These are phyloP conservation scores for Colletotrichum orchidophilum DNA, from an alignment of 2,329 filamentous ascomycete species.

Conservation along the genomic window DNA sequence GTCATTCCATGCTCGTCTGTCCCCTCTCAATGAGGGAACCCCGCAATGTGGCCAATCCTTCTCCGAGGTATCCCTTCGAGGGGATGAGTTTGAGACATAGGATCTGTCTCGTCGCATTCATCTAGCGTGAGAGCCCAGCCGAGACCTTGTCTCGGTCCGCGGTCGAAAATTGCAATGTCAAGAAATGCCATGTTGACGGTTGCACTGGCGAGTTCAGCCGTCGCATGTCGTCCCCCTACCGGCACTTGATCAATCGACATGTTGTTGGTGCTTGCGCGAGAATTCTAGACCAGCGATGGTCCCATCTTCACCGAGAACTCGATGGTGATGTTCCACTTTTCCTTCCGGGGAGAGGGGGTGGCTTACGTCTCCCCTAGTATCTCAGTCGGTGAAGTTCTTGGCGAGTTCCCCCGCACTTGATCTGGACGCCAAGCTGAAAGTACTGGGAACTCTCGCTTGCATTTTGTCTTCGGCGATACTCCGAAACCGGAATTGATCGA, in stretches of 20 bases:
- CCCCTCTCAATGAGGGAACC: background rate
- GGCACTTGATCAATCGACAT: background rate
- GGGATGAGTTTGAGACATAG: background rate
- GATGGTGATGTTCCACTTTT: no score
- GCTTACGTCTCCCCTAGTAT: no score
- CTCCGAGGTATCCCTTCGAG: no score
- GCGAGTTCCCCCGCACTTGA: background rate
- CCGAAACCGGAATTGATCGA: background rate
- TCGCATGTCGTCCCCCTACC: background rate
- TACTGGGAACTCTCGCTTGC: background rate
- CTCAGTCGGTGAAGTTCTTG: background rate
- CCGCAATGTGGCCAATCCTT: no score
- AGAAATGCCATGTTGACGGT: background rate
- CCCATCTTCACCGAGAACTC: background rate
- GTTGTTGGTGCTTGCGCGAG: background rate
- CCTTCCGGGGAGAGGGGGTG: no score
- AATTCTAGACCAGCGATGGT: background rate
- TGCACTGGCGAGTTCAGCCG: background rate
- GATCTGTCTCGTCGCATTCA: background rate
- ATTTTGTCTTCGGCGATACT: background rate
- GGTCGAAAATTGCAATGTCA: background rate
- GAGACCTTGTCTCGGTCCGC: background rate
- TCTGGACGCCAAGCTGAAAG: background rate
- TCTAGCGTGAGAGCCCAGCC: background rate
- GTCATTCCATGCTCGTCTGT: fast-evolving